These are phyloP conservation scores for Cenchrus fungigraminus DNA, from an alignment of 176 grass and related monocot genomes.

Conservation along the genomic window DNA sequence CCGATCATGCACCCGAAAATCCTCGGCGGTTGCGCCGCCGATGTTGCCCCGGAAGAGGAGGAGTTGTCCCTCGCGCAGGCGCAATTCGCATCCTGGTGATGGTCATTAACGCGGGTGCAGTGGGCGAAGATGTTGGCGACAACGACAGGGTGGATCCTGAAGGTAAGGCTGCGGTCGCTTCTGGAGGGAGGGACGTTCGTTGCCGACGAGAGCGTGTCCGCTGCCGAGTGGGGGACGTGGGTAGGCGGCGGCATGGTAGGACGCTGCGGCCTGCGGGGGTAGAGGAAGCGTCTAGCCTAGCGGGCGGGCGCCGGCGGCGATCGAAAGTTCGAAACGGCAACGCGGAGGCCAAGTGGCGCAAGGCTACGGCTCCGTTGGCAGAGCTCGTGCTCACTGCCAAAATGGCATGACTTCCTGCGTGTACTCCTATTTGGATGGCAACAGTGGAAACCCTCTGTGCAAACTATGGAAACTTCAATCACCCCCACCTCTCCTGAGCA, in stretches of 20 bases:
- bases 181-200: conserved; percentile 54
- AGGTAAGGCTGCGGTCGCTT: conserved; percentile 63
- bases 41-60: conserved; percentile 8
- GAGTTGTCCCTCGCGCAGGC: not conserved
- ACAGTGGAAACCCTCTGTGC: too few species aligned
- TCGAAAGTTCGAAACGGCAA: too few species aligned
- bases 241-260: conserved; percentile 39
- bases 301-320: conserved; percentile 3
- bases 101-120: conserved; percentile 66
- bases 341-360: too few species aligned
- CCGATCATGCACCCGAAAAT: conserved; percentile 94
- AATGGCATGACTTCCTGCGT: too few species aligned
- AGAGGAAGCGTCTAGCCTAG: conserved; percentile 9
- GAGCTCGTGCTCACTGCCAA: too few species aligned
- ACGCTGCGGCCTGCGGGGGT: not conserved
- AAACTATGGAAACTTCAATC: too few species aligned
- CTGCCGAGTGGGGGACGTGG: not conserved
- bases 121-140: conserved; percentile 93
- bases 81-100: conserved; percentile 58
- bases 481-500: too few species aligned
- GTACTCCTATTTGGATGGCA: too few species aligned
- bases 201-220: not conserved
- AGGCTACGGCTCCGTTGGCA: too few species aligned
- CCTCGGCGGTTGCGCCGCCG: conserved; percentile 32
- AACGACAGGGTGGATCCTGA: conserved; percentile 85